Base-by-base conservation (phyloP, 2,329 filamentous ascomycete species). In the Parastagonospora nodorum region DNA sequence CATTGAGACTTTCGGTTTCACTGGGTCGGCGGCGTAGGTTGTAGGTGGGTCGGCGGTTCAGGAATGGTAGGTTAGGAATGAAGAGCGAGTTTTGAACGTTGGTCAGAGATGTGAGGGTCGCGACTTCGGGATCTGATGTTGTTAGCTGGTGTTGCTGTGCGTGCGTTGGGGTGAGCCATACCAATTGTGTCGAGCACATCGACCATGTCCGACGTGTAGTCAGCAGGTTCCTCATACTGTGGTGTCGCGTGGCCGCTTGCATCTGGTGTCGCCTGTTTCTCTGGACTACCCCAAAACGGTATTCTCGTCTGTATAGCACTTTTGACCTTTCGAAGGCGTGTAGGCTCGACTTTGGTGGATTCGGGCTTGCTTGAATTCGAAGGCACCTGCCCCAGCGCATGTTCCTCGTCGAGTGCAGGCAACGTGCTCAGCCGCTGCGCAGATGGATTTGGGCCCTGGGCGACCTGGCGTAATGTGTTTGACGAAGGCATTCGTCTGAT, bases 51-150 rank as follows among this genome's bases (percentile, higher is more conserved):
- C 87, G 81, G 42, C 91, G 83, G 65, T 95, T 94, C 42, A 95
- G 62, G 61, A 85, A 85, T 35, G 90, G 90, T n/a, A 95, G 78
- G 58, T 92, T 87, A 0, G 91, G 91, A 2, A 95, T 78, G 73
- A 95, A 95, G 8, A 96, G 83, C 0, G 90, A 94, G 69, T 96
- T 96, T 66, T 95, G 90, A 15, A 96, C 87, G 64, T 96, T 96
- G 37, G 89, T 95, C 8, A 95, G 82, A 11, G 90, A 93, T 0
- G 89, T 90, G 3, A 96, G 77, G 0, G 90, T 90, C 31, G 89
- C 85, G 3, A 96, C 86, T 75, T 95, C 89, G 36, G 90, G 90
- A 63, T 95, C 90, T 92, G 57, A 73, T 58, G 51, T 28, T 16
- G 45, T 61, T 31, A 53, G 59, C 29, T 36, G 19, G n/a, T 27